Percentiles rank a stretch among this genome's conserved stretches.
Evolutionary conservation across 2,329 filamentous ascomycete genomes (phyloP).

Genomic region (Davidsoniella neocaledoniae): DNA sequence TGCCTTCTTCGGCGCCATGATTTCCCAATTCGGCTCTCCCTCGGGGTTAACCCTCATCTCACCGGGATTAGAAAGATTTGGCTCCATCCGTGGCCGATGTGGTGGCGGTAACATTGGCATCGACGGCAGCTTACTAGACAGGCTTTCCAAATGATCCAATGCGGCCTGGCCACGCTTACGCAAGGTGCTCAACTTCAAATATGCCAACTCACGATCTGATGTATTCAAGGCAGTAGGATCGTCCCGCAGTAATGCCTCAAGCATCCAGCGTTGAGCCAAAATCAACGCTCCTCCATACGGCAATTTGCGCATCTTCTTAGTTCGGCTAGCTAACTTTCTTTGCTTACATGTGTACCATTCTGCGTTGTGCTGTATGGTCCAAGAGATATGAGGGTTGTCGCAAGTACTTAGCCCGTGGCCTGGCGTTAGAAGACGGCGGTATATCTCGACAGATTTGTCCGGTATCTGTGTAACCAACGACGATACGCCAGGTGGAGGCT

Average conservation of each 20-base stretch:
- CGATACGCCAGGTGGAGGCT: not conserved
- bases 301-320: constrained; percentile 1
- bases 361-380: not conserved
- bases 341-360: constrained; percentile 5
- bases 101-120: no score
- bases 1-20: no score
- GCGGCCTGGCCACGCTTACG: not conserved
- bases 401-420: not conserved
- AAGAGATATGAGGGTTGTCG: not conserved
- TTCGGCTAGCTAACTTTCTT: not conserved
- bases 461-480: constrained; percentile 3
- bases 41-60: not conserved
- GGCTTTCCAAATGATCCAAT: no score
- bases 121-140: no score
- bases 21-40: no score
- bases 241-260: not conserved
- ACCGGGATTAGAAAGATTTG: not conserved
- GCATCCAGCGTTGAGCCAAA: constrained; percentile 1
- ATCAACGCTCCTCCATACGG: not conserved
- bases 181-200: not conserved
- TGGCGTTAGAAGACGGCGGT: constrained; percentile 3
- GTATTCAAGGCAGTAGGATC: not conserved
- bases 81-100: no score
- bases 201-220: constrained; percentile 1
- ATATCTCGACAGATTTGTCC: not conserved